Percentiles rank a stretch among this genome's conserved stretches.
Conservation (phyloP, 768 basidiomycete species). For the Mycena alexandri region DNA sequence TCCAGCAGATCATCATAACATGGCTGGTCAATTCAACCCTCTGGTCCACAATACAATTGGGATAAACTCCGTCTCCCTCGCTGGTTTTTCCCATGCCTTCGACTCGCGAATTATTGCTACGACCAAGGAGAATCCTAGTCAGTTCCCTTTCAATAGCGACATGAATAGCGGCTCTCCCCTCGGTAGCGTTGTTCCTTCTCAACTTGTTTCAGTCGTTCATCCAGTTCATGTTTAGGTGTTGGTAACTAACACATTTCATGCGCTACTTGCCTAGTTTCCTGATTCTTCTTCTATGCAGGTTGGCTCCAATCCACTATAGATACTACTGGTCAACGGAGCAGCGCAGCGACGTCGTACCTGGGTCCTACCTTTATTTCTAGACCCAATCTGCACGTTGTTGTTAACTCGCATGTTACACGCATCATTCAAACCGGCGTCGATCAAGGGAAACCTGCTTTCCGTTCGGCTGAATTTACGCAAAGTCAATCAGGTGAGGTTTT, state of each 20-base stretch:
- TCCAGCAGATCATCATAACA: slow-evolving; percentile 49
- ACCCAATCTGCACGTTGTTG: slow-evolving; percentile 44
- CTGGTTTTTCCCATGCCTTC: slow-evolving; percentile 42
- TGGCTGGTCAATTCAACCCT: slow-evolving; percentile 48
- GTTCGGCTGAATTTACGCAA: slow-evolving; percentile 15
- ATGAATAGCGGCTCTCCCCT: slow-evolving; percentile 50
- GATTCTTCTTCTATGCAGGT: slow-evolving; percentile 18
- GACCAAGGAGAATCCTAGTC: slow-evolving; percentile 39
- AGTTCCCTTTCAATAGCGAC: slow-evolving; percentile 54
- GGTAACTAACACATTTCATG: no score
- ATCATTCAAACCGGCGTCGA: slow-evolving; percentile 26
- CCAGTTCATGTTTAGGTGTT: no score
- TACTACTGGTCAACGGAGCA: slow-evolving; percentile 38
- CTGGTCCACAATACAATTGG: slow-evolving; percentile 46
- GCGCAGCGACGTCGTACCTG: slow-evolving; percentile 46
- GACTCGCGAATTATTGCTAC: slow-evolving; percentile 46
- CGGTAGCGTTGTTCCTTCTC: slow-evolving; percentile 45
- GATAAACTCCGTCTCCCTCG: slow-evolving; percentile 44
- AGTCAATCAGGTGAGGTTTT: slow-evolving; percentile 7
- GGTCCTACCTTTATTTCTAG: slow-evolving; percentile 39
- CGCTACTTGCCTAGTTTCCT: background rate
- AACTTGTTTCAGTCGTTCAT: no score
- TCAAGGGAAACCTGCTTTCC: slow-evolving; percentile 12
- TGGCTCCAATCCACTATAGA: slow-evolving; percentile 43
- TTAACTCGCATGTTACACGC: slow-evolving; percentile 40